phyloP scores from a whole-genome alignment of 1,284 basidiomycete species.

The Chalciporus sp. region DNA sequence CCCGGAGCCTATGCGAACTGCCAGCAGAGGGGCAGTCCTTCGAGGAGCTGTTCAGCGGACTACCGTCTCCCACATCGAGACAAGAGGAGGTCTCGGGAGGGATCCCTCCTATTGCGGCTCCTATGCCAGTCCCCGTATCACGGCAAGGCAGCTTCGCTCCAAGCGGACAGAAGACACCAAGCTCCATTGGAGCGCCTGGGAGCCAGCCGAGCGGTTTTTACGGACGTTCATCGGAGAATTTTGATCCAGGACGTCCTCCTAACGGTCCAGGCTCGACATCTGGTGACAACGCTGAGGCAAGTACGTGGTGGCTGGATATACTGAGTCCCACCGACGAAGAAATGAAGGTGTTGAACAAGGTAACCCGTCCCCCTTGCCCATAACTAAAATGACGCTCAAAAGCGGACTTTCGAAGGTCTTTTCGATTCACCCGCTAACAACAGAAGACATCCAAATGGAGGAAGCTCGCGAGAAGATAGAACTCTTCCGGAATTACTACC shows the following conservation, averaged over 20 bases:
- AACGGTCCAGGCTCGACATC: slow-evolving; percentile 23
- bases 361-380: slow-evolving; percentile 30
- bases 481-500: slow-evolving; percentile 97
- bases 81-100: slow-evolving; percentile 12
- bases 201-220: slow-evolving; percentile 15
- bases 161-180: slow-evolving; percentile 6
- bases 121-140: slow-evolving; percentile 13
- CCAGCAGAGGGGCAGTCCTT: slow-evolving; percentile 94
- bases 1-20: slow-evolving; percentile 89
- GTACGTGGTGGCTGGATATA: slow-evolving; percentile 98
- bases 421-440: slow-evolving; percentile 96
- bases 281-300: slow-evolving; percentile 58
- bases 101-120: slow-evolving; percentile 2
- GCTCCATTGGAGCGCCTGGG: slow-evolving; percentile 1
- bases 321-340: slow-evolving; percentile 95
- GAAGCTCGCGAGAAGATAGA: slow-evolving; percentile 99
- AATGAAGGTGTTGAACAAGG: slow-evolving; percentile 96
- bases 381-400: slow-evolving; percentile 10
- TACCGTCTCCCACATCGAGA: slow-evolving; percentile 16
- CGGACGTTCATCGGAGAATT: slow-evolving; percentile 25
- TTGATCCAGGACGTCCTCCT: slow-evolving; percentile 23
- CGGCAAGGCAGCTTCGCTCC: slow-evolving; percentile 9
- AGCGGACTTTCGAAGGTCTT: slow-evolving; percentile 68
- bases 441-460: slow-evolving; percentile 99
- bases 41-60: slow-evolving; percentile 85